phyloP scores from a whole-genome alignment of 2,329 filamentous ascomycete genomes.

The Colletotrichum falcatum region DNA sequence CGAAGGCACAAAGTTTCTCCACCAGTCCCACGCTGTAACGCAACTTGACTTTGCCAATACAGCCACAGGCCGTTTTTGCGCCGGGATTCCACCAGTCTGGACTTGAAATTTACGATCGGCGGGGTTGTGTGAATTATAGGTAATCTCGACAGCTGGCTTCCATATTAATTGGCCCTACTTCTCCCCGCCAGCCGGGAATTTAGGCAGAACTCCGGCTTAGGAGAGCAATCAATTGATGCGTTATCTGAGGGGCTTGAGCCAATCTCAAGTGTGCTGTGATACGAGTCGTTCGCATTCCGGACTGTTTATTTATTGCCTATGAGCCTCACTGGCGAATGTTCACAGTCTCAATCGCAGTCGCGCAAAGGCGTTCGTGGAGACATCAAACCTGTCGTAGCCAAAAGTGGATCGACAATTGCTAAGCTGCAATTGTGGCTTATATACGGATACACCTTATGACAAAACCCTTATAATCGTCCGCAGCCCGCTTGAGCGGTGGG shows the following conservation, averaged over 20 bases:
- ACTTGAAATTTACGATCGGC: no score
- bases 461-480: no score
- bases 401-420: no score
- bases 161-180: neutral
- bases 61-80: no score
- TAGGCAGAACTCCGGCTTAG: neutral
- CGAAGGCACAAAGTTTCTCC: neutral
- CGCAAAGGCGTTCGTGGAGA: no score
- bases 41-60: neutral
- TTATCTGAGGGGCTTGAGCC: rapidly evolving
- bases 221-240: neutral
- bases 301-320: neutral
- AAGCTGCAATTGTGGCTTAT: no score
- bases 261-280: neutral
- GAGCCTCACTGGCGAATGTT: neutral
- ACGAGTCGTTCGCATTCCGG: neutral
- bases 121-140: no score
- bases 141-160: rapidly evolving
- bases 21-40: neutral
- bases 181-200: neutral
- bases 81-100: neutral
- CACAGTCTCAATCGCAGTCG: no score
- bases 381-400: no score
- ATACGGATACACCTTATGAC: no score
- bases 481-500: no score